phyloP scores from a whole-genome alignment of 2,329 filamentous ascomycete genomes.

The Aspergillus brasiliensis region DNA sequence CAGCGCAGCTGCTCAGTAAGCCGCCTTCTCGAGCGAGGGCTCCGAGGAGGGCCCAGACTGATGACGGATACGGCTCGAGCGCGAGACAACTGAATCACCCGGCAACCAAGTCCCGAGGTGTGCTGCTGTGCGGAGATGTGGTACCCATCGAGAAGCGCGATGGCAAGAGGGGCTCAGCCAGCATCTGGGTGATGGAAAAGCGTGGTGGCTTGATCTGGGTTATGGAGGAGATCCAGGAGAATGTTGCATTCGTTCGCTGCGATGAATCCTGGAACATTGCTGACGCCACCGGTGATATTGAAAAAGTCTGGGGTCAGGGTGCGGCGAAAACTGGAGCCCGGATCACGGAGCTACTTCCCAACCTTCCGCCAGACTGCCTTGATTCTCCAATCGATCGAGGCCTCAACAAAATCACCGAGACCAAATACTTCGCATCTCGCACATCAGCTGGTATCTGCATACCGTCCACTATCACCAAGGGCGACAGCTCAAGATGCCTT shows the following conservation, averaged over 20 bases:
- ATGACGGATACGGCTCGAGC: slow-evolving; percentile 57
- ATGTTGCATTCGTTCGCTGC: slow-evolving; percentile 75
- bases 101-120: slow-evolving; percentile 77
- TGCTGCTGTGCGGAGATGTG: slow-evolving; percentile 94
- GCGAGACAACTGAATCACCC: slow-evolving; percentile 65
- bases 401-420: slow-evolving; percentile 70
- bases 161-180: slow-evolving; percentile 86
- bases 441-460: slow-evolving; percentile 78
- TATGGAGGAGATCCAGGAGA: slow-evolving; percentile 94
- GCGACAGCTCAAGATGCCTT: slow-evolving; percentile 69
- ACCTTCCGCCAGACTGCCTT: slow-evolving; percentile 73
- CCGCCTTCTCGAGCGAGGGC: slow-evolving; percentile 61
- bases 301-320: slow-evolving; percentile 81
- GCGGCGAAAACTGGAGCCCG: slow-evolving; percentile 68
- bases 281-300: slow-evolving; percentile 72
- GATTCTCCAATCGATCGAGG: slow-evolving; percentile 70
- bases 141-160: slow-evolving; percentile 97
- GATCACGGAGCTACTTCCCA: slow-evolving; percentile 76
- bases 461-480: slow-evolving; percentile 77
- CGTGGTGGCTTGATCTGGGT: slow-evolving; percentile 94
- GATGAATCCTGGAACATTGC: slow-evolving; percentile 76
- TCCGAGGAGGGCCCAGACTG: slow-evolving; percentile 56
- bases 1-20: slow-evolving; percentile 84
- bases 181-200: slow-evolving; percentile 98
- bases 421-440: slow-evolving; percentile 81